Evolutionary conservation across 768 basidiomycete genomes (phyloP).

Genomic region (Wakefieldia striispora): DNA sequence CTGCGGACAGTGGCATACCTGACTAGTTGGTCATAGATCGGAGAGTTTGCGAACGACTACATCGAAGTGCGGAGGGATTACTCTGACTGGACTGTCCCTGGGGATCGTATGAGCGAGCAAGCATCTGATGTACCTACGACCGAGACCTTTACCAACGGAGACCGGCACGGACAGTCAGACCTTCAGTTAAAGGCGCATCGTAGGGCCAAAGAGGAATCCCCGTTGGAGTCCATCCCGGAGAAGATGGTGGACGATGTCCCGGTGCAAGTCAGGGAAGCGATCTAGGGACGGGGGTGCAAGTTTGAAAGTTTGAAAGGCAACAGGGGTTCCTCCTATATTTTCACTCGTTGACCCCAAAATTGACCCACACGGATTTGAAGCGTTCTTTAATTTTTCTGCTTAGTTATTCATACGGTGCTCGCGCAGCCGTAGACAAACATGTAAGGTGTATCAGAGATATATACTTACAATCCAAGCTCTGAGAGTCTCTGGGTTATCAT

Average conservation of each 20-base stretch:
- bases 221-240: slow-evolving; percentile 15
- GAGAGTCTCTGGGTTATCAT: not conserved
- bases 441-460: not conserved
- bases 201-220: slow-evolving; percentile 11
- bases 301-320: not conserved
- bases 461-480: not conserved
- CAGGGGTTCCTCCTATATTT: not conserved
- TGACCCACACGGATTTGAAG: not conserved
- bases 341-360: not conserved
- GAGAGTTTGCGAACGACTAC: slow-evolving; percentile 68
- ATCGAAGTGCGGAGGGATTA: slow-evolving; percentile 69
- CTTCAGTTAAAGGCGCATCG: not conserved
- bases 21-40: slow-evolving; percentile 41
- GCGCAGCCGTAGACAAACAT: not conserved
- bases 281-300: not conserved
- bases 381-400: not conserved
- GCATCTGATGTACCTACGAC: slow-evolving; percentile 6
- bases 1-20: not conserved
- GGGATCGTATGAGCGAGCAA: slow-evolving; percentile 13
- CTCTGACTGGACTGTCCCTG: slow-evolving; percentile 45
- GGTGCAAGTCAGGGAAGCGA: not conserved
- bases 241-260: slow-evolving; percentile 5
- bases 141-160: slow-evolving; percentile 29
- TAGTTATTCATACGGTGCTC: no score
- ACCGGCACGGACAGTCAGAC: slow-evolving; percentile 40